Evolutionary conservation across 2,329 filamentous ascomycete species (phyloP).

Genomic region (Fusarium caatingaense): DNA sequence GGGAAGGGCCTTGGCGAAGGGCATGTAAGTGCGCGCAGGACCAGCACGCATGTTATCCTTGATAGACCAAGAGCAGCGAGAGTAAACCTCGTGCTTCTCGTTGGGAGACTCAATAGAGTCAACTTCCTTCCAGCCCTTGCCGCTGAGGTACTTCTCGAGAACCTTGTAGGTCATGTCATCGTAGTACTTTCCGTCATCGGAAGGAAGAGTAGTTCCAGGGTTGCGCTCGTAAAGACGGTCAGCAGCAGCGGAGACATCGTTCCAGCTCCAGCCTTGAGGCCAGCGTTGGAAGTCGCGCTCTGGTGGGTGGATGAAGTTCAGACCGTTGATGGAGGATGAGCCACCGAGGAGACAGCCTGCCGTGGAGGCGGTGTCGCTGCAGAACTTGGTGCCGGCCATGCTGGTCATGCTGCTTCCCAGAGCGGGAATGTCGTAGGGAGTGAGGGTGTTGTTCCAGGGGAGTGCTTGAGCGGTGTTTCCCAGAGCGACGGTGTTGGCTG

Average conservation of each 20-base stretch:
- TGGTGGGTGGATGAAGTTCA: constrained; percentile 46
- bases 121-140: constrained; percentile 72
- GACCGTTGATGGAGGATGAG: constrained; percentile 45
- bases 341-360: constrained; percentile 44
- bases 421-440: constrained; percentile 42
- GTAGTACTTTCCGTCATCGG: constrained; percentile 74
- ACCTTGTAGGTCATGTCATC: constrained; percentile 72
- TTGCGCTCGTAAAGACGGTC: constrained; percentile 44
- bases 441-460: constrained; percentile 42
- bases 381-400: constrained; percentile 42
- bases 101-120: constrained; percentile 71
- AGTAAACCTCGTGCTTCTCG: constrained; percentile 73
- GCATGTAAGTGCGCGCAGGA: constrained; percentile 77
- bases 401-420: constrained; percentile 43
- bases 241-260: constrained; percentile 39
- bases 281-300: constrained; percentile 44
- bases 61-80: constrained; percentile 76
- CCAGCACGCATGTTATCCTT: constrained; percentile 73
- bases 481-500: constrained; percentile 43
- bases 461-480: constrained; percentile 35
- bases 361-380: constrained; percentile 43
- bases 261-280: constrained; percentile 41
- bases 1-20: constrained; percentile 65
- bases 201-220: constrained; percentile 74
- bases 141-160: constrained; percentile 66